Percentiles rank a stretch among this genome's conserved stretches.
Evolutionary conservation across 352 stramenopile genomes (phyloP).

Genomic region (Phytophthora vignae): DNA sequence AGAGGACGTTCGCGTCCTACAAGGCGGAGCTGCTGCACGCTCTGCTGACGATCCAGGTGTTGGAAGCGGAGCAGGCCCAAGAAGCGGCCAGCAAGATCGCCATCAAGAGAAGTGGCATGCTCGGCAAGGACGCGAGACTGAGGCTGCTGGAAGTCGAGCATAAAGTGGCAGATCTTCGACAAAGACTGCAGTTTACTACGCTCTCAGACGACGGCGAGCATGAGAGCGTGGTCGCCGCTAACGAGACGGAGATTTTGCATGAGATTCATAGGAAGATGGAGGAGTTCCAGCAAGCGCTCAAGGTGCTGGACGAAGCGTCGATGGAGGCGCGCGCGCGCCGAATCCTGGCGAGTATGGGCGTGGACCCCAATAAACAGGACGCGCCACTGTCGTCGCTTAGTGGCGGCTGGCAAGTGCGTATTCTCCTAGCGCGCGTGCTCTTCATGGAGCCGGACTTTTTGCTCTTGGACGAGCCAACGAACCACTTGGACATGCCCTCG

Average conservation of each 20-base stretch:
- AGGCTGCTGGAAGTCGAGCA: slow-evolving; percentile 53
- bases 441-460: slow-evolving; percentile 91
- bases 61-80: slow-evolving; percentile 45
- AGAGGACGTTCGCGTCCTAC: slow-evolving; percentile 34
- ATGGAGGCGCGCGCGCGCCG: slow-evolving; percentile 59
- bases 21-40: slow-evolving; percentile 49
- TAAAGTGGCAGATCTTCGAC: slow-evolving; percentile 39
- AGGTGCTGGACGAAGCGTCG: slow-evolving; percentile 57
- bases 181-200: slow-evolving; percentile 43
- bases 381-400: slow-evolving; percentile 54
- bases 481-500: slow-evolving; percentile 91
- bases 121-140: slow-evolving; percentile 56
- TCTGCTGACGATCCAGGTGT: slow-evolving; percentile 44
- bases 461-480: slow-evolving; percentile 93
- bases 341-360: slow-evolving; percentile 69
- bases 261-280: slow-evolving; percentile 53
- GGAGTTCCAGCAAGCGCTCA: slow-evolving; percentile 52
- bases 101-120: slow-evolving; percentile 65
- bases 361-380: slow-evolving; percentile 87
- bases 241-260: slow-evolving; percentile 48
- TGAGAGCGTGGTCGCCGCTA: slow-evolving; percentile 28
- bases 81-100: slow-evolving; percentile 56
- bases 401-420: slow-evolving; percentile 71
- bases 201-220: slow-evolving; percentile 27
- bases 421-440: slow-evolving; percentile 64